Evolutionary conservation across 2,329 filamentous ascomycete genomes (phyloP), one percentile per base, ranked within the genome.

Genomic region (Pseudopithomyces chartarum): DNA sequence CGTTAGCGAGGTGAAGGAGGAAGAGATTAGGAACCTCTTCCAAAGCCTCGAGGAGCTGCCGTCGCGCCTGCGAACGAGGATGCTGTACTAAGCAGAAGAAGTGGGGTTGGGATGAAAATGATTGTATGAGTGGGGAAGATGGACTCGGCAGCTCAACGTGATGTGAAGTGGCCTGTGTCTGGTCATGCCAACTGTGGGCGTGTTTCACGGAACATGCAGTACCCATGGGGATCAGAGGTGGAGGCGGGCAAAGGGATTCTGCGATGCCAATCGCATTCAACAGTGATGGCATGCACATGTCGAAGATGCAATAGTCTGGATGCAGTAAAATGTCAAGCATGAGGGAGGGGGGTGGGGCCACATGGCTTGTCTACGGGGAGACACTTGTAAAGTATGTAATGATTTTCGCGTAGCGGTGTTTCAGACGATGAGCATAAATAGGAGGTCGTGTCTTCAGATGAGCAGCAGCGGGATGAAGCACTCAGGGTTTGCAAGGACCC

Each of bases 21-120:
- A 82, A 39, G 90, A 97, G 70, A 92, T 98, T 75, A 93, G 91
- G 79, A 88, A 92, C 58, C 87, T 99, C 53, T 92, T 90, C 65
- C 89, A 94, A 65, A 88, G 84, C 69, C 82, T 99, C 38, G 92
- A 98, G 76, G 85, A 84, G 57, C 83, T 97, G 61, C 87, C 84
- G 78, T 93, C 76, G 42, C 63, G 79, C 55, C 80, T 82, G 57
- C 73, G 80, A 57, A 82, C 80, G 17, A 72, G 80, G 57, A 79
- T 82, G 53, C 66, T 82, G 63, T 82, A 81, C 65, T 80, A 74
- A 60, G 52, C 33, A 17, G 17, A 43, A 23, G 34, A 33, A 43
- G 32, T 32, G n/a, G 19, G 17, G 12, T 13, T 23, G 29, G 33
- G 19, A 40, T 50, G 46, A 17, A 10, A 4, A 13, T 19, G 23